phyloP scores from a whole-genome alignment of 2,329 filamentous ascomycete species.

The Trichoderma harzianum region DNA sequence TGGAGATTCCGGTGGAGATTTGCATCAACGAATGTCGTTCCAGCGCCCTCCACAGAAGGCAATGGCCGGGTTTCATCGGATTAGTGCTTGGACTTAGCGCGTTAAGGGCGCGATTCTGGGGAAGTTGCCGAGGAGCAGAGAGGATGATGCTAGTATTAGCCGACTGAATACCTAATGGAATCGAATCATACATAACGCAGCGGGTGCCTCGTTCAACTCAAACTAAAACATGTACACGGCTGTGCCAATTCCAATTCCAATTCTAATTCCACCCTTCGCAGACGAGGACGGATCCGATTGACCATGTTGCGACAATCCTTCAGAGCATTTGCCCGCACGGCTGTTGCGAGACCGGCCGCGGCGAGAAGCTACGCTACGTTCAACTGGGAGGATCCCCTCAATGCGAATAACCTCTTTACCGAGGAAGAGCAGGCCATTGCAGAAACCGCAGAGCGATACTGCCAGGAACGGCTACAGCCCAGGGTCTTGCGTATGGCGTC shows the following conservation, averaged over 20 bases:
- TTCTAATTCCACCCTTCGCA: background rate
- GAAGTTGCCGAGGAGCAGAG: constrained; percentile 12
- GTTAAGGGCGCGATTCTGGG: constrained; percentile 11
- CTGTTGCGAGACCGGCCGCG: constrained; percentile 26
- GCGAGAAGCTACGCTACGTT: constrained; percentile 51
- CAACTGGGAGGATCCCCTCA: constrained; percentile 89
- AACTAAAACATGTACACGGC: background rate
- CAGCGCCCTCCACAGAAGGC: background rate
- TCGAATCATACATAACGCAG: constrained; percentile 18
- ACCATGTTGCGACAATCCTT: constrained; percentile 32
- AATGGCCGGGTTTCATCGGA: constrained; percentile 29
- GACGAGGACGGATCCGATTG: background rate
- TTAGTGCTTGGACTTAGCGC: constrained; percentile 20
- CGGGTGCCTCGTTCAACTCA: constrained; percentile 13
- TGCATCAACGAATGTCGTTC: background rate
- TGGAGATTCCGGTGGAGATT: background rate
- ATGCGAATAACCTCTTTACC: constrained; percentile 70
- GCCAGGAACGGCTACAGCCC: constrained; percentile 83
- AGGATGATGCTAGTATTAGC: background rate
- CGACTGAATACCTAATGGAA: too few relatives aligned
- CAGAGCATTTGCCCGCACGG: constrained; percentile 28
- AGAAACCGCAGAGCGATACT: constrained; percentile 89
- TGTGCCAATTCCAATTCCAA: background rate
- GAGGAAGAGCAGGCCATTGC: constrained; percentile 88
- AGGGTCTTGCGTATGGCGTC: constrained; percentile 70